A percentile compares a stretch with the other conserved stretches of the same genome.
phyloP scores from a whole-genome alignment of 139 green algal species.

The Chlamydomonas sp. region DNA sequence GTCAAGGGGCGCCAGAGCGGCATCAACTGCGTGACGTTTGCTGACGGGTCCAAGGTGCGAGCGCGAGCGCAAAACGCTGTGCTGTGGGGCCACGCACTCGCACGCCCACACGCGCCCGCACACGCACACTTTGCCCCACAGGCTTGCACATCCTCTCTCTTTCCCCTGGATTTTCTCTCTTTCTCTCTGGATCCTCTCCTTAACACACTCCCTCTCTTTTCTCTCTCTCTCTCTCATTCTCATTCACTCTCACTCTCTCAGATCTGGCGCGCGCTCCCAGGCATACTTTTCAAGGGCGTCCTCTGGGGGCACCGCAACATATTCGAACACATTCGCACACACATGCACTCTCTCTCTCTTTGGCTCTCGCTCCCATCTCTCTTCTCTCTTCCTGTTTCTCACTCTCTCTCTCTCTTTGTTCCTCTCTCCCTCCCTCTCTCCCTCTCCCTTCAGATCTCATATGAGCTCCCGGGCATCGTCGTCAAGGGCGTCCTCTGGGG shows the following conservation, averaged over 20 bases:
- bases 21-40: slow-evolving; percentile 34
- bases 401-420: no score
- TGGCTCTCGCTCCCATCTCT: background rate
- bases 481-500: slow-evolving; percentile 46
- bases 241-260: no score
- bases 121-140: background rate
- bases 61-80: no score
- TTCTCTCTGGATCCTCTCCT: background rate
- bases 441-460: no score
- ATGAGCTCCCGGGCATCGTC: background rate
- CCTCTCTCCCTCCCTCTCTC: no score
- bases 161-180: background rate
- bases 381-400: background rate
- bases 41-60: slow-evolving; percentile 40
- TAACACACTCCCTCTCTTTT: background rate
- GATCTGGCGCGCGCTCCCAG: background rate
- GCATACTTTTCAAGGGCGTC: slow-evolving; percentile 26
- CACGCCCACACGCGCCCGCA: background rate
- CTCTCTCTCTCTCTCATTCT: no score
- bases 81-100: slow-evolving; percentile 21
- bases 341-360: background rate
- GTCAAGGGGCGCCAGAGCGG: slow-evolving; percentile 47
- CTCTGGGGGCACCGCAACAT: slow-evolving; percentile 42
- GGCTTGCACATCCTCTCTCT: background rate
- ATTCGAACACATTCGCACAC: background rate